Evolutionary conservation across 2,329 filamentous ascomycete genomes (phyloP).

Genomic region (Clarireedia sp.): DNA sequence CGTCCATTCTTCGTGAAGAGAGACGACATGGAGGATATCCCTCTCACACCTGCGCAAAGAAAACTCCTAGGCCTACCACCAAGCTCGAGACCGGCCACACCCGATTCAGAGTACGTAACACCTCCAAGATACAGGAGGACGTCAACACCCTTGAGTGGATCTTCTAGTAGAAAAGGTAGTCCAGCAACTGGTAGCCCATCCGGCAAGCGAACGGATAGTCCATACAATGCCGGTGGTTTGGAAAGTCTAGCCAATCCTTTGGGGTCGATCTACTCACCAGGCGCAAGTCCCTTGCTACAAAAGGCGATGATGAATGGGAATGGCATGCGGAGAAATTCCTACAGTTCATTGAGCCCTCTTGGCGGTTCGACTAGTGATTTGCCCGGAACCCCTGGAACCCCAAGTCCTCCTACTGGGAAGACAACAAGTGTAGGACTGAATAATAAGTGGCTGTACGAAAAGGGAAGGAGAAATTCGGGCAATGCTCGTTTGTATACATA

Average conservation of each 20-base stretch:
- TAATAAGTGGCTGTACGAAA: conserved; percentile 93
- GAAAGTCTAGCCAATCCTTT: conserved; percentile 16
- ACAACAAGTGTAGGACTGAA: conserved; percentile 71
- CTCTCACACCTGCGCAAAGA: conserved; percentile 83
- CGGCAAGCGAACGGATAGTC: conserved; percentile 1
- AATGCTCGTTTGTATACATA: conserved; percentile 25
- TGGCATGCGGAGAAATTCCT: conserved; percentile 51
- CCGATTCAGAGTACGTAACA: conserved; percentile 68
- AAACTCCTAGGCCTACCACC: conserved; percentile 74
- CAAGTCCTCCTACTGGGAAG: conserved; percentile 58
- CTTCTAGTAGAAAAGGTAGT: conserved; percentile 50
- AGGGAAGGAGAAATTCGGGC: conserved; percentile 44
- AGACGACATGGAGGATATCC: conserved; percentile 81
- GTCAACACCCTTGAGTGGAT: conserved; percentile 49
- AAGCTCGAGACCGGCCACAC: conserved; percentile 52
- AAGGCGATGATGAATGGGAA: conserved; percentile 50
- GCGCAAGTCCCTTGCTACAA: conserved; percentile 53
- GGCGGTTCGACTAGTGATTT: conserved; percentile 35
- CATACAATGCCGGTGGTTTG: background rate
- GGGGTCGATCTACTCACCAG: conserved; percentile 44
- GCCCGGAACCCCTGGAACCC: conserved; percentile 53
- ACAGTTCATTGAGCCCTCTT: conserved; percentile 49
- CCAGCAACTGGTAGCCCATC: conserved; percentile 31
- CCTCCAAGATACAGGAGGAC: conserved; percentile 81
- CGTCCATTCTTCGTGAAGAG: conserved; percentile 62